Conservation (phyloP, 164 flowering plant species). For the Magnolia officinalis region DNA sequence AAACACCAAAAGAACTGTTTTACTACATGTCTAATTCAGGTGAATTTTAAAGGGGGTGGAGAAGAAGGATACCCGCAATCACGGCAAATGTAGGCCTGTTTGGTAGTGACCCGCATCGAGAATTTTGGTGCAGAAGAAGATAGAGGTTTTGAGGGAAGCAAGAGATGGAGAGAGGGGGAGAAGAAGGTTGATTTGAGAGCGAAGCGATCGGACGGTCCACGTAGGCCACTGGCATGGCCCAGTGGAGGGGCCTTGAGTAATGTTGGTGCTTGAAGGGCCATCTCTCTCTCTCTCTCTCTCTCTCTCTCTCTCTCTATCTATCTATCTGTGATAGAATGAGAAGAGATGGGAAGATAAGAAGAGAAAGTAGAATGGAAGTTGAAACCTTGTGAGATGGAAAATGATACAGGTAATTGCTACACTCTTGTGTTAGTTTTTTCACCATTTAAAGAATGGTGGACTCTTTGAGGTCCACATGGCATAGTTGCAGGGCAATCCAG, state of each 20-base stretch:
- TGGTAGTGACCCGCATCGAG: constrained; percentile 74
- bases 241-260: constrained; percentile 15
- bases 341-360: neutral
- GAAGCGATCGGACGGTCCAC: constrained; percentile 38
- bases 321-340: neutral
- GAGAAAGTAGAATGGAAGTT: neutral
- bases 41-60: neutral
- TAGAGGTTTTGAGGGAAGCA: constrained; percentile 28
- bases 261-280: constrained; percentile 45
- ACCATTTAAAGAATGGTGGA: neutral
- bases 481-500: no score
- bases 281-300: constrained; percentile 13
- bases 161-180: constrained; percentile 46
- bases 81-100: constrained; percentile 88
- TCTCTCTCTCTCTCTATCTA: neutral
- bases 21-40: neutral
- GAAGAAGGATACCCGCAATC: constrained; percentile 73
- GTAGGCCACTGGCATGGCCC: constrained; percentile 32
- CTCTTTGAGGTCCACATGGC: no score
- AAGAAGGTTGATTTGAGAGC: constrained; percentile 60
- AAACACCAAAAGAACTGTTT: neutral
- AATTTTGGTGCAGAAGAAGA: constrained; percentile 42
- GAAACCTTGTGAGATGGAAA: neutral
- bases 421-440: neutral
- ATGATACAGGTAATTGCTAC: no score